A percentile compares a stretch with the other conserved stretches of the same genome.
Evolutionary conservation across 192 early-diverging fungal species (phyloP).

Genomic region (Linnemannia exigua): DNA sequence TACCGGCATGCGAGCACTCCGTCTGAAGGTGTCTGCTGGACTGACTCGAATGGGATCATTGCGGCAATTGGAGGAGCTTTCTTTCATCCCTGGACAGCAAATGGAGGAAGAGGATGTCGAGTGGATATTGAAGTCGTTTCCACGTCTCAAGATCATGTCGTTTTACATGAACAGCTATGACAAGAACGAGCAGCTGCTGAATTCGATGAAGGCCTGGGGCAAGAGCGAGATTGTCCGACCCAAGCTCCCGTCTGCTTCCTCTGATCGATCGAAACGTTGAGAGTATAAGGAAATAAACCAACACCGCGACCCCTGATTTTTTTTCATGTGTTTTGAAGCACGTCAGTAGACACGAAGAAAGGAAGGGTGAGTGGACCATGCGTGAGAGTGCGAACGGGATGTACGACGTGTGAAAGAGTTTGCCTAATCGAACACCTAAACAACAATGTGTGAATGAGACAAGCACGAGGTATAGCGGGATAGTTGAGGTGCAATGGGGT

Average conservation of each 20-base stretch:
- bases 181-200: background rate
- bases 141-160: background rate
- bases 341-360: no score
- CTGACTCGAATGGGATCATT: background rate
- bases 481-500: no score
- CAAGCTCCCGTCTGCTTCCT: background rate
- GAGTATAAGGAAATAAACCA: background rate
- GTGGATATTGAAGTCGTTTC: background rate
- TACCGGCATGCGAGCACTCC: background rate
- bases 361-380: no score
- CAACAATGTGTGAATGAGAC: no score
- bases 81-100: background rate
- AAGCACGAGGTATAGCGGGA: no score
- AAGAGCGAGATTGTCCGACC: background rate
- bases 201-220: background rate
- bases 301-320: background rate
- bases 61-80: background rate
- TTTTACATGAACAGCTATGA: background rate
- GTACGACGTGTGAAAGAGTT: no score
- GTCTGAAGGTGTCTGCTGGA: background rate
- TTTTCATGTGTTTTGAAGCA: no score
- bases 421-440: no score
- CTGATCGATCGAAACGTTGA: background rate
- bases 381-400: no score
- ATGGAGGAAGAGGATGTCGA: slow-evolving; percentile 4